phyloP scores from a whole-genome alignment of 108 stramenopile genomes.

The Nannochloropsis granulata region DNA sequence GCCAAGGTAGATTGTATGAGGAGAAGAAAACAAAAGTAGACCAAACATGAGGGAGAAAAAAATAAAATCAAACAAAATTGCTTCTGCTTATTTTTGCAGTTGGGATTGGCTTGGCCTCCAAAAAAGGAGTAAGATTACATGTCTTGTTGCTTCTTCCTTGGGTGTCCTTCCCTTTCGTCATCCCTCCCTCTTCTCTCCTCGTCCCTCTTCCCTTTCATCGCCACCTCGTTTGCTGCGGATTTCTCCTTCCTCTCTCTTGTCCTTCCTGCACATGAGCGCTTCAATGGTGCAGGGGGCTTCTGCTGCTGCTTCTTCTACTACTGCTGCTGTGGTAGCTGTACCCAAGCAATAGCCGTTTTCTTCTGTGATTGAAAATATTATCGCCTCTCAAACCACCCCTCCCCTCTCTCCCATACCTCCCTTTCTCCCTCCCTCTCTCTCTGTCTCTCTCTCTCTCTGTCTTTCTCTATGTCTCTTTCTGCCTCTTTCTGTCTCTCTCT shows the following conservation, averaged over 20 bases:
- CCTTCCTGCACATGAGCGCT: background rate
- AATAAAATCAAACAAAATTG: too few relatives aligned
- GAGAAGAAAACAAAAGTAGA: too few relatives aligned
- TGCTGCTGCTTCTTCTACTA: background rate
- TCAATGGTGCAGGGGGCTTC: background rate
- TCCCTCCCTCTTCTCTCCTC: background rate
- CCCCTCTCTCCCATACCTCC: background rate
- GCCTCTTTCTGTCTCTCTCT: too few relatives aligned
- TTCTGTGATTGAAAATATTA: too few relatives aligned
- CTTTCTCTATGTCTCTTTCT: background rate
- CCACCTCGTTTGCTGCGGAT: background rate
- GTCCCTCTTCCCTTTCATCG: too few relatives aligned
- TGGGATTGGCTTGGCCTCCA: too few relatives aligned
- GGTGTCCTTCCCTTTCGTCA: background rate
- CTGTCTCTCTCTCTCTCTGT: background rate
- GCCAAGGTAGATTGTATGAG: too few relatives aligned
- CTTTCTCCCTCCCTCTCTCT: background rate
- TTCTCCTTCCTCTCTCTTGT: background rate
- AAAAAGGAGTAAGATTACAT: too few relatives aligned
- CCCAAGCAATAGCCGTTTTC: background rate
- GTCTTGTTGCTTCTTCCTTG: too few relatives aligned
- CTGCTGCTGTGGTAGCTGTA: background rate
- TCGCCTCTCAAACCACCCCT: background rate
- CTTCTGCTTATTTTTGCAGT: too few relatives aligned
- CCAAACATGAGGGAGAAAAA: too few relatives aligned